A percentile compares a stretch with the other conserved stretches of the same genome.
These are phyloP conservation scores for Phytopythium boreale DNA, from an alignment of 352 stramenopile genomes.

Conservation along the genomic window DNA sequence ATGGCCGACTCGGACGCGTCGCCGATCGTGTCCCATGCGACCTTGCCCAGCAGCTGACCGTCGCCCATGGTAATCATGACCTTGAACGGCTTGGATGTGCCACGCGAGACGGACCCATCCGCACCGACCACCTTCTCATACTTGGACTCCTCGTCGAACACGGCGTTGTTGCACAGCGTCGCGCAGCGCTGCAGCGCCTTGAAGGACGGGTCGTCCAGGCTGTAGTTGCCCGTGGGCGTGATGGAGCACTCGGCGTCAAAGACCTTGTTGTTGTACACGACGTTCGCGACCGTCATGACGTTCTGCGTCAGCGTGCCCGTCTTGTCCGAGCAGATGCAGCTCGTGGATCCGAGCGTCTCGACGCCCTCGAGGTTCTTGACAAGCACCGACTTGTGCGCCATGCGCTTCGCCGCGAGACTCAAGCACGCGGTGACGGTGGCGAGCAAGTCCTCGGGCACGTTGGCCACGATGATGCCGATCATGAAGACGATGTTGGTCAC, in stretches of 20 bases:
- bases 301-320: conserved; percentile 89
- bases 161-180: conserved; percentile 27
- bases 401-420: conserved; percentile 77
- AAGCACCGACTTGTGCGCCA: conserved; percentile 90
- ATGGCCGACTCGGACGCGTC: conserved; percentile 80
- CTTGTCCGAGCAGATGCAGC: conserved; percentile 91
- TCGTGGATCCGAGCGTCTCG: conserved; percentile 87
- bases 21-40: conserved; percentile 68
- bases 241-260: conserved; percentile 78
- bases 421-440: conserved; percentile 86
- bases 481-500: conserved; percentile 64
- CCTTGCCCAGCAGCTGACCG: conserved; percentile 40
- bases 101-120: conserved; percentile 24
- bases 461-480: conserved; percentile 52
- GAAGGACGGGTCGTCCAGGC: conserved; percentile 31
- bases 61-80: conserved; percentile 37
- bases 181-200: conserved; percentile 26
- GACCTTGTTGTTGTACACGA: conserved; percentile 67
- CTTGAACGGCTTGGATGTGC: conserved; percentile 53
- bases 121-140: conserved; percentile 48
- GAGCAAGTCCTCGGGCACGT: conserved; percentile 85
- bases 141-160: conserved; percentile 66
- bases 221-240: conserved; percentile 30
- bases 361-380: conserved; percentile 88
- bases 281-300: conserved; percentile 53